Conservation (phyloP, 305 asterid species). For the Fraxinus sp. region DNA sequence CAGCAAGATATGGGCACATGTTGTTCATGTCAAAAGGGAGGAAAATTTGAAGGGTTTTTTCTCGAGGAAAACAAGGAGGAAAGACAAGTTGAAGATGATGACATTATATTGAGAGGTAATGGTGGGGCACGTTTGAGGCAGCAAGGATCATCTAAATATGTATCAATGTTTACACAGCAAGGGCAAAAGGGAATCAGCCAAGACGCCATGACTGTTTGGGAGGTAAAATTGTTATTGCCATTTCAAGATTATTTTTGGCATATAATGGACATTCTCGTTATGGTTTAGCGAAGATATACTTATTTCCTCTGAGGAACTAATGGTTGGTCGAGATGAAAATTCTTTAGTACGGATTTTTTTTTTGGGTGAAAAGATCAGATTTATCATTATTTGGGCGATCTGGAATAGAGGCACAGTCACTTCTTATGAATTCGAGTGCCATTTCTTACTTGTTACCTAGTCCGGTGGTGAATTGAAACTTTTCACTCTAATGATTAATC, state of each 20-base stretch:
- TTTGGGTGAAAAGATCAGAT: background rate
- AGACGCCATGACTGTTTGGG: slow-evolving; percentile 98
- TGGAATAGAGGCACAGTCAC: background rate
- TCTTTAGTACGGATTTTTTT: background rate
- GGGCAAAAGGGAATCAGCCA: slow-evolving; percentile 79
- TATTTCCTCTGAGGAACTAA: background rate
- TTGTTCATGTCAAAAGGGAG: slow-evolving; percentile 74
- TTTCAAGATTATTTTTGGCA: background rate
- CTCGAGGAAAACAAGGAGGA: slow-evolving; percentile 37
- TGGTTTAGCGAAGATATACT: background rate
- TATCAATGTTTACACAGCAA: slow-evolving; percentile 71
- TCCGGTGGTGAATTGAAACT: background rate
- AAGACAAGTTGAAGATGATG: slow-evolving; percentile 32
- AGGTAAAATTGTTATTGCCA: slow-evolving; percentile 40
- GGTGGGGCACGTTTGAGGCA: slow-evolving; percentile 66
- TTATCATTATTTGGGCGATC: background rate
- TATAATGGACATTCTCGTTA: background rate
- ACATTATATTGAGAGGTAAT: slow-evolving; percentile 48
- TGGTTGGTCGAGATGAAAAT: background rate
- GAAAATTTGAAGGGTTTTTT: slow-evolving; percentile 27
- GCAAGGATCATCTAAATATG: slow-evolving; percentile 67
- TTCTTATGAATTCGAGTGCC: background rate
- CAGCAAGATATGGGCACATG: slow-evolving; percentile 71
- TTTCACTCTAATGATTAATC: background rate
- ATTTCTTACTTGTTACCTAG: background rate